Conservation (phyloP, 345 rosid genomes). For the Eucalyptus tenuipes region DNA sequence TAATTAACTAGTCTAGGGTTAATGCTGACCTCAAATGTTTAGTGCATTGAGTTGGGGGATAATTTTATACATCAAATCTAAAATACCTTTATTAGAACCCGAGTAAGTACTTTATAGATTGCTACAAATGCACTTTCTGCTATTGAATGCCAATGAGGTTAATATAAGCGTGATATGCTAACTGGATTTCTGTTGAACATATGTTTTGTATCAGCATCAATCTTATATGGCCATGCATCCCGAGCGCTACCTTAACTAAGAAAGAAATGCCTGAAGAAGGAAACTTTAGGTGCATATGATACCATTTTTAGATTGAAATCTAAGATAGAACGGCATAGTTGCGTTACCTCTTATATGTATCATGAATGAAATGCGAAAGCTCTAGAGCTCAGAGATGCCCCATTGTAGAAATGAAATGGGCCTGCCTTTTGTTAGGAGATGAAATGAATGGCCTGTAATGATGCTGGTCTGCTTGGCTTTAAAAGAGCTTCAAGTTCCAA, state of each 20-base stretch:
- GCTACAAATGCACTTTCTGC: neutral
- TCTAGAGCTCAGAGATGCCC: neutral
- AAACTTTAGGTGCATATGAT: neutral
- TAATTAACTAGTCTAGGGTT: neutral
- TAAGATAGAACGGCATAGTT: neutral
- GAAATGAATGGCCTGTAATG: neutral
- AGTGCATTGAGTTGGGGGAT: neutral
- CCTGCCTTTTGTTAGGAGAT: neutral
- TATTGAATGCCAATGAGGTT: neutral
- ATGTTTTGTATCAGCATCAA: neutral
- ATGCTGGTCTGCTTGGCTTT: neutral
- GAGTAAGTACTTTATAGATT: neutral
- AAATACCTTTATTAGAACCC: neutral
- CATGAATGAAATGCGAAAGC: neutral
- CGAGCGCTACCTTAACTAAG: neutral
- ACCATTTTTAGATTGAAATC: neutral
- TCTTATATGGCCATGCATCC: neutral
- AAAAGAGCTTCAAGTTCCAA: slow-evolving; percentile 1
- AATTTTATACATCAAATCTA: neutral
- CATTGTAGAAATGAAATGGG: neutral
- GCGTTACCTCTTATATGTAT: neutral
- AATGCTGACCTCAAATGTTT: neutral
- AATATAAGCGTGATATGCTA: neutral
- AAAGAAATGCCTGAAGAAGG: neutral
- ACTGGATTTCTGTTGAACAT: neutral